Base-by-base conservation (phyloP, 1,284 basidiomycete genomes). In the Sparassis latifolia region DNA sequence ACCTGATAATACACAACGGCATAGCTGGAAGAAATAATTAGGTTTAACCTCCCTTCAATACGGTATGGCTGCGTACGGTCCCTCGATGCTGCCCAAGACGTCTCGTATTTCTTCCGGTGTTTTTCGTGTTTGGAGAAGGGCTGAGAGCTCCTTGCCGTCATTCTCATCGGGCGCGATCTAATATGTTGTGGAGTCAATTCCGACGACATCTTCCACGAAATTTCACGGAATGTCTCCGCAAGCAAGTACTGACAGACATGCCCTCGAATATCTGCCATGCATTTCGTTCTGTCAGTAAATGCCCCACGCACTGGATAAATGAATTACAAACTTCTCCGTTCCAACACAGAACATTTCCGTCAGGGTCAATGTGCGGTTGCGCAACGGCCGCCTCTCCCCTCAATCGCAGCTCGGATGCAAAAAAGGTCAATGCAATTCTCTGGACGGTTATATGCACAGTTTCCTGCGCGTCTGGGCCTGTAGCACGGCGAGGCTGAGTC, bases 1-100 rank as follows among this genome's bases (percentile, higher is more conserved):
- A 91, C 91, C 62, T 88, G 76, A 59, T 85, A 87, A 63, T 83
- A 93, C 1, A 87, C 79, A 58, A 94, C 85, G 0, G 91, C 92
- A 66, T 93, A 93, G 46, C 91, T 94, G 20, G 20, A 20, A 20
- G 20, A 20, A 20, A 20, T 20, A 20, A 20, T 20, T 20, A 20
- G 20, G 20, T 20, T 20, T 20, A 20, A 20, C 20, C 20, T 20
- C 20, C 20, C 20, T 20, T 20, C 20, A 20, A 20, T 20, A 20
- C 20, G 20, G 52, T 29, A 53, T 39, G 37, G 30, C 37, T 3
- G 78, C 92, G 75, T 69, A 96, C 84, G 94, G 94, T 48, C 94
- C 94, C 65, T 97, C 93, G 3, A 96, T 75, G 9, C 58, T 64
- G 12, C 77, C 76, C 35, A 96, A 71, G 0, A 86, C 63, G 35